Evolutionary conservation across 2,329 filamentous ascomycete species (phyloP).

Genomic region (Monilinia aucupariae): DNA sequence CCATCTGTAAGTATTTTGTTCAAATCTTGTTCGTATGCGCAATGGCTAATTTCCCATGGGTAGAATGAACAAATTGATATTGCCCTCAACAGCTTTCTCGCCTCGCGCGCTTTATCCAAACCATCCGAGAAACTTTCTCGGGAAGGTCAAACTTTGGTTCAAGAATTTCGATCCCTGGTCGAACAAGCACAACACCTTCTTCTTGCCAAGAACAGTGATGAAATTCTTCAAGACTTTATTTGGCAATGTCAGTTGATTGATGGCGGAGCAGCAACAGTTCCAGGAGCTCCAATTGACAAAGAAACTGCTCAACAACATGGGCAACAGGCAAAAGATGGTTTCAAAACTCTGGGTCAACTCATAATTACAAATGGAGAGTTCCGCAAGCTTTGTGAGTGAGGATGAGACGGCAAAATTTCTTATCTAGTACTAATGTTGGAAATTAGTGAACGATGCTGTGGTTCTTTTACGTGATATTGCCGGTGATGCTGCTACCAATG

Average conservation of each 20-base stretch:
- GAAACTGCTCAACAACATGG: conserved; percentile 76
- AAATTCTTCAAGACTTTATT: conserved; percentile 93
- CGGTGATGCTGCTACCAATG: conserved; percentile 79
- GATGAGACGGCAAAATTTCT: neutral
- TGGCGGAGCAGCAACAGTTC: conserved; percentile 53
- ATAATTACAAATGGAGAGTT: conserved; percentile 89
- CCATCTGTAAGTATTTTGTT: conserved; percentile 51
- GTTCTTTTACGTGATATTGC: conserved; percentile 84
- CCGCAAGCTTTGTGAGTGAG: conserved; percentile 26
- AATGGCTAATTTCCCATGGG: conserved; percentile 5
- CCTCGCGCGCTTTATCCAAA: conserved; percentile 60
- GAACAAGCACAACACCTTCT: conserved; percentile 78
- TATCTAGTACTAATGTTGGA: conserved; percentile 23
- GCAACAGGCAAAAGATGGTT: conserved; percentile 73
- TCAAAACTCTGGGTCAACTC: conserved; percentile 82
- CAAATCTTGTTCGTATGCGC: conserved; percentile 6
- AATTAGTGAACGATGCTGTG: conserved; percentile 65
- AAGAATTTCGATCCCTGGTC: conserved; percentile 73
- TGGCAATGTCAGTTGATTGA: conserved; percentile 82
- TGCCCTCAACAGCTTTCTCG: conserved; percentile 81
- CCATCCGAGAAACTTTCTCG: conserved; percentile 73
- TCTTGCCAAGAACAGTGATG: conserved; percentile 90
- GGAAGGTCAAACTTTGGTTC: conserved; percentile 75
- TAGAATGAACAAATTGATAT: conserved; percentile 76
- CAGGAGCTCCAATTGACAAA: conserved; percentile 66